Evolutionary conservation across 768 basidiomycete species (phyloP), one percentile per base, ranked within the genome.

Genomic region (Tricholoma bakamatsutake): DNA sequence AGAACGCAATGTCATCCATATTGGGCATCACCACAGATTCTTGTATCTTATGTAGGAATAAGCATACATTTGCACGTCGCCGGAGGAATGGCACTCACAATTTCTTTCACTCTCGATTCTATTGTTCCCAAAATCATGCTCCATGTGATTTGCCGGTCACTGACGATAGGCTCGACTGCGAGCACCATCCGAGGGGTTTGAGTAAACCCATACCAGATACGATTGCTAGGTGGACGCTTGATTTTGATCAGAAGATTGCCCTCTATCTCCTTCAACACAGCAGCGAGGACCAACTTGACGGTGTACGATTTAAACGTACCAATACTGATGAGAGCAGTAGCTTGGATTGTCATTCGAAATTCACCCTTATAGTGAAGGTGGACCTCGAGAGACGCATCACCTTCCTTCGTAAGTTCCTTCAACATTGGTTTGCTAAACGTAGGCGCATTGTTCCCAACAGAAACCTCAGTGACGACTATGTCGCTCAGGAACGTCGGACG

Each of bases 1-100:
- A 98, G 79, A 94, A 98, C 11, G 94, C 79, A 57, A 98, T 89
- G 64, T 99, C 97, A 68, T 99, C 97, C 93, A 98, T 97, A 71
- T 97, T 92, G 5, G 97, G 97, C 67, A 95, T 73, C 17, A 99
- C 97, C 17, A 98, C 82, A 0, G 94, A 94, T 62, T 99, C 96
- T 62, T 84, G 80, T 55, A 98, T 90, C 95, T 98, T 15, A 52
- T 57, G 37, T 39, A 35, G 2, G 53, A 46, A 54, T 56, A 11
- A 53, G 48, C 18, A 48, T 48, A 47, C 15, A 11, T 45, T 56
- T 39, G 50, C 11, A 51, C 50, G 27, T 35, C 24, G 46, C 21
- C 18, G 45, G 6, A 43, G 57, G 47, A 24, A 45, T 42, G 35
- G 6, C n/a, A 50, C 75, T 78, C 81, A 94, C 93, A 58, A 92